phyloP scores from a whole-genome alignment of 768 basidiomycete species.

The Crassisporium funariophilum region DNA sequence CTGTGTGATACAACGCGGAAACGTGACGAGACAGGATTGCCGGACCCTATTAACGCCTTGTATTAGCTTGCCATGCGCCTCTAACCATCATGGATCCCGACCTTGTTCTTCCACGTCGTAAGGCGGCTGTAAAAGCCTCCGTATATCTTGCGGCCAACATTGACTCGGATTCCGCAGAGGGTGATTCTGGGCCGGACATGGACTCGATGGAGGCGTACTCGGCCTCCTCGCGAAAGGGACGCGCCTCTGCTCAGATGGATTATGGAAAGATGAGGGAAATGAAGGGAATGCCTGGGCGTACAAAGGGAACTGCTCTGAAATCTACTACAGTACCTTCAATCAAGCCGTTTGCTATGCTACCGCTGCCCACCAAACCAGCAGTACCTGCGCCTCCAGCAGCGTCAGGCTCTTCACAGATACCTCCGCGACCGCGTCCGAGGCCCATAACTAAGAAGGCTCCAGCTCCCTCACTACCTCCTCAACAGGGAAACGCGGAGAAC shows the following conservation, averaged over 20 bases:
- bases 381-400: background rate
- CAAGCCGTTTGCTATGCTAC: conserved; percentile 5
- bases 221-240: conserved; percentile 2
- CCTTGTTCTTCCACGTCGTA: conserved; percentile 27
- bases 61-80: too few species aligned
- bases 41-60: too few species aligned
- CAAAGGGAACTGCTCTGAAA: background rate
- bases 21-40: too few species aligned
- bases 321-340: conserved; percentile 1
- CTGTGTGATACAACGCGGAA: too few species aligned
- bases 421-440: conserved; percentile 4
- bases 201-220: background rate
- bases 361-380: background rate
- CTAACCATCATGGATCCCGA: conserved; percentile 4
- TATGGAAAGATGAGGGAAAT: conserved; percentile 7
- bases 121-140: conserved; percentile 34
- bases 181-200: conserved; percentile 20
- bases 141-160: conserved; percentile 35
- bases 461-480: background rate
- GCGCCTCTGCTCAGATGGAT: background rate
- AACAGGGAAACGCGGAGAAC: background rate
- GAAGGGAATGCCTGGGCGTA: background rate
- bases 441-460: background rate
- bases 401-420: background rate
- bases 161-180: conserved; percentile 16